Conservation (phyloP, 2,329 filamentous ascomycete genomes). For the Drechslera avenae region DNA sequence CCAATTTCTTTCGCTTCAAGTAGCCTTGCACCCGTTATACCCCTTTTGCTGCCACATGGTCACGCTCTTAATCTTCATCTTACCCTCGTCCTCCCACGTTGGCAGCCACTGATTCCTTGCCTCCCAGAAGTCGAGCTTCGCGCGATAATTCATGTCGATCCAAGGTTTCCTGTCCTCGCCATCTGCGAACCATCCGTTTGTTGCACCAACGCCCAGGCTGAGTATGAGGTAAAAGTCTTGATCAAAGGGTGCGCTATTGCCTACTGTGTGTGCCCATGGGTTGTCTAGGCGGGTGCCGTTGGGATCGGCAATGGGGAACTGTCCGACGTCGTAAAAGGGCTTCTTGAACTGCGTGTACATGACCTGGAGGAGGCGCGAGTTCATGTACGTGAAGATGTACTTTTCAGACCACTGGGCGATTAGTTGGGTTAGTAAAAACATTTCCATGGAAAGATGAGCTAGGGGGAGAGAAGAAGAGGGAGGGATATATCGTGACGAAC, state of each 20-base stretch:
- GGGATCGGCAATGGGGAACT: constrained; percentile 66
- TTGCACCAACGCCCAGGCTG: constrained; percentile 76
- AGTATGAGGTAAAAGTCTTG: constrained; percentile 76
- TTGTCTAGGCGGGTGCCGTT: constrained; percentile 71
- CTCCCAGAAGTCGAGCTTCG: constrained; percentile 78
- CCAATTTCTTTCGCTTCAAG: neutral
- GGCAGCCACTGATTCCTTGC: constrained; percentile 68
- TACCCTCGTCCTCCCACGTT: constrained; percentile 69
- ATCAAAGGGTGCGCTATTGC: constrained; percentile 73
- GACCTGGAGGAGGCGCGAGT: constrained; percentile 78
- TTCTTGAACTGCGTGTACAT: constrained; percentile 75
- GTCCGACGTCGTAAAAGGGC: constrained; percentile 70
- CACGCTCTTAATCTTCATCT: constrained; percentile 72
- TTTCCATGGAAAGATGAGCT: neutral
- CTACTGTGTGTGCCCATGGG: constrained; percentile 67
- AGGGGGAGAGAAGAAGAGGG: too few relatives aligned
- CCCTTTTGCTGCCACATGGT: constrained; percentile 59
- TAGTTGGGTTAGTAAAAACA: constrained; percentile 6
- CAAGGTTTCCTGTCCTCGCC: constrained; percentile 75
- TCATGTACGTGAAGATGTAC: constrained; percentile 86
- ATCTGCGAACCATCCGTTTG: constrained; percentile 85
- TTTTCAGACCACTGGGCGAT: constrained; percentile 73
- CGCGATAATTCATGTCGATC: constrained; percentile 70
- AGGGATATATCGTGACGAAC: constrained; percentile 17
- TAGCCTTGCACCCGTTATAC: constrained; percentile 53